Percentiles rank a stretch among this genome's conserved stretches.
These are phyloP conservation scores for Cordia subcordata DNA, from an alignment of 257 asterid genomes.

Conservation along the genomic window DNA sequence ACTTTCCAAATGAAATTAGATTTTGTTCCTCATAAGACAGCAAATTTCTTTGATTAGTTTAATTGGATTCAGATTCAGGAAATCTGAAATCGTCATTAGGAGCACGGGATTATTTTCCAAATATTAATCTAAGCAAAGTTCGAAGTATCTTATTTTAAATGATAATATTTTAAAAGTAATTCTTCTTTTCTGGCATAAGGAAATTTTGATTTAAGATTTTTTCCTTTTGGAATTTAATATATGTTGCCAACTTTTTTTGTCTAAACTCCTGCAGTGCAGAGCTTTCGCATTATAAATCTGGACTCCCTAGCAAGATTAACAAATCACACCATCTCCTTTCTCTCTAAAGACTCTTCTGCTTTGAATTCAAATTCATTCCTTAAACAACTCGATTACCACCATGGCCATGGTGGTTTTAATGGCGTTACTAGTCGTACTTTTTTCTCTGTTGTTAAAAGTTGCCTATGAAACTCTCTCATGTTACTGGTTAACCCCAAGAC, in stretches of 20 bases:
- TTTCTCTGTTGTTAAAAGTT: slow-evolving; percentile 20
- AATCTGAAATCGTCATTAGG: neutral
- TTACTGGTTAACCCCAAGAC: slow-evolving; percentile 67
- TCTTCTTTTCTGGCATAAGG: no score
- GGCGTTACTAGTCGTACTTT: neutral
- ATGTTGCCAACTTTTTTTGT: neutral
- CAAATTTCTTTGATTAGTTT: neutral
- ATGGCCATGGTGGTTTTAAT: slow-evolving; percentile 24
- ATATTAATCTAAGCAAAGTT: neutral
- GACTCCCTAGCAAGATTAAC: neutral
- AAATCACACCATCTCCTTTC: neutral
- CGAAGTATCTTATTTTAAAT: no score
- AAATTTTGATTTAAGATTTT: no score
- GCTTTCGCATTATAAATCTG: neutral
- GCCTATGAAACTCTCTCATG: slow-evolving; percentile 36
- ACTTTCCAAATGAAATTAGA: neutral
- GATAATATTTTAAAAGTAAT: no score
- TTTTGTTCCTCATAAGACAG: neutral
- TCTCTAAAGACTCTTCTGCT: neutral
- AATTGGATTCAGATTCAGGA: neutral
- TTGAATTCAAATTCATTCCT: neutral
- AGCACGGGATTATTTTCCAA: neutral
- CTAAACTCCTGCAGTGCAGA: neutral
- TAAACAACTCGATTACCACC: neutral
- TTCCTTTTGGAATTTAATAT: no score